A percentile compares a stretch with the other conserved stretches of the same genome.
These are phyloP conservation scores for Rheum nobile DNA, from an alignment of 148 eudicot species.

Conservation along the genomic window DNA sequence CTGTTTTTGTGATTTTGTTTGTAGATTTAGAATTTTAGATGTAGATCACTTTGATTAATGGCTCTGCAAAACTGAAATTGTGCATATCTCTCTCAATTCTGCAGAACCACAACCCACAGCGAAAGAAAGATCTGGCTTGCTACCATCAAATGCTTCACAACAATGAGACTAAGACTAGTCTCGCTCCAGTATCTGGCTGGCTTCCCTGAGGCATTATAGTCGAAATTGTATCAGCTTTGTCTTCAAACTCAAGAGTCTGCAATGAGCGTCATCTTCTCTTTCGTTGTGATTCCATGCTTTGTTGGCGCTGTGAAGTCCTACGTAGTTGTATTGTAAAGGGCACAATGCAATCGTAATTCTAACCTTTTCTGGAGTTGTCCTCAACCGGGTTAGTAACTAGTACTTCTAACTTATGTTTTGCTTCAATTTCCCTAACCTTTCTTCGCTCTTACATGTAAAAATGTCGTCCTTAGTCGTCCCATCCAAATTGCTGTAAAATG, in stretches of 20 bases:
- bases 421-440: background rate
- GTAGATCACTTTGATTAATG: background rate
- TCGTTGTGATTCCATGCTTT: background rate
- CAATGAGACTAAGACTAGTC: background rate
- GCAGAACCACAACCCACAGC: constrained; percentile 33
- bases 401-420: background rate
- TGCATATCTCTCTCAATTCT: constrained; percentile 1
- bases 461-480: too few relatives aligned
- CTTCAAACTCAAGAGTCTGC: background rate
- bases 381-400: background rate
- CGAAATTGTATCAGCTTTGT: background rate
- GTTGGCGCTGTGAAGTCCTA: background rate
- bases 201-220: background rate
- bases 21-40: background rate
- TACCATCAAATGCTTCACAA: constrained; percentile 9
- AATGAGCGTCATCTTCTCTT: background rate
- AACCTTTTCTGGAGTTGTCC: background rate
- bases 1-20: background rate
- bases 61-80: background rate
- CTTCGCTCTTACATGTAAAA: too few relatives aligned
- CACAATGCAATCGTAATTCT: background rate
- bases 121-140: constrained; percentile 22
- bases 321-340: background rate
- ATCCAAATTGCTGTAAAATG: background rate
- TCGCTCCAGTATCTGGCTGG: background rate